These are phyloP conservation scores for Achaetomium macrosporum DNA, from an alignment of 2,329 filamentous ascomycete species.

Conservation along the genomic window DNA sequence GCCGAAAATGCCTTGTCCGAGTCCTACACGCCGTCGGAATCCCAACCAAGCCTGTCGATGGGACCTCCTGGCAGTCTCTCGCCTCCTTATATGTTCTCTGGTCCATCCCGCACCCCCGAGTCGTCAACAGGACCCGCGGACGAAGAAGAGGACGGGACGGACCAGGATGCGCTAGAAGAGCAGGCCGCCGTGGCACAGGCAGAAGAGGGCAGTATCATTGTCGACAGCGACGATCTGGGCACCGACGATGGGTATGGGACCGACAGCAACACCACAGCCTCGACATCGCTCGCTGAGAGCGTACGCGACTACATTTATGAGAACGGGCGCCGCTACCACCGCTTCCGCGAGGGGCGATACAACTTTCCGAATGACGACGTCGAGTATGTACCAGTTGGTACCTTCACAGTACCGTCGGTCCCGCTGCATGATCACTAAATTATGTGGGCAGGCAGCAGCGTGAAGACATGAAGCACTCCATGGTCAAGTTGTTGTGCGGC, in stretches of 20 bases:
- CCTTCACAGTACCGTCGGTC: background rate
- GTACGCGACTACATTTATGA: constrained; percentile 48
- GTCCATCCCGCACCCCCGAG: background rate
- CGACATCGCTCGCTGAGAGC: constrained; percentile 31
- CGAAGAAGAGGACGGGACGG: constrained; percentile 9
- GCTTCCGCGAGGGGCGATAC: constrained; percentile 49
- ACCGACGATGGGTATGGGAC: constrained; percentile 29
- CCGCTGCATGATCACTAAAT: background rate
- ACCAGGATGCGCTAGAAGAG: constrained; percentile 16
- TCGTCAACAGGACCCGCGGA: background rate
- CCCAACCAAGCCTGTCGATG: constrained; percentile 1
- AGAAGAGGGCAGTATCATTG: constrained; percentile 26
- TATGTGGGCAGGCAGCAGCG: constrained; percentile 39
- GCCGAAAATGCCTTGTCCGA: constrained; percentile 6
- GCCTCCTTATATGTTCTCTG: constrained; percentile 9
- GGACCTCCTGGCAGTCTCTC: constrained; percentile 7
- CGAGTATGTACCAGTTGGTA: constrained; percentile 31
- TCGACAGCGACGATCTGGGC: constrained; percentile 27
- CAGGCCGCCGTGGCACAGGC: constrained; percentile 25
- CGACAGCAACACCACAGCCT: constrained; percentile 27
- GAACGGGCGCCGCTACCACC: constrained; percentile 55
- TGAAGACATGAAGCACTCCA: constrained; percentile 52
- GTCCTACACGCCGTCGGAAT: constrained; percentile 1
- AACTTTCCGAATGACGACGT: constrained; percentile 56
- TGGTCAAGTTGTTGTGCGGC: constrained; percentile 44